Evolutionary conservation across 2,329 filamentous ascomycete genomes (phyloP), one percentile per base, ranked within the genome.

Genomic region (Cladosporium sphaerospermum): DNA sequence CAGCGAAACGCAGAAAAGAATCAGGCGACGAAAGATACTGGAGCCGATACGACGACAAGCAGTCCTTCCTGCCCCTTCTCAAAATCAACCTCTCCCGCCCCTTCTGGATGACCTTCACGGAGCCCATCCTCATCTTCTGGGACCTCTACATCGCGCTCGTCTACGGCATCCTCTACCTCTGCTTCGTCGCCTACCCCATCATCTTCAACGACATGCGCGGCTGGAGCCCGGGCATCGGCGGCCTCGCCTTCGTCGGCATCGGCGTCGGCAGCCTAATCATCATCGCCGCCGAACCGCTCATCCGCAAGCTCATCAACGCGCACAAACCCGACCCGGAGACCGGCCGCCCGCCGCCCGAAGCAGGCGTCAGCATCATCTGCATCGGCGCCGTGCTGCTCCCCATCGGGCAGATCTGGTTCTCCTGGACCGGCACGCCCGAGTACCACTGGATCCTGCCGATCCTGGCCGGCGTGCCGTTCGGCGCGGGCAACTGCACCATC

Each of bases 101-200:
- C 0, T 87, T 95, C 55, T 72, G 86, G 2, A 82, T 96, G 68
- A 81, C 85, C 13, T 79, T 85, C 42, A 89, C 84, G 0, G 91
- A 96, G 62, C 91, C 90, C 0, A 96, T 96, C 73, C 49, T 52
- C 45, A 86, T 91, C 31, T 84, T 83, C 66, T 92, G 83, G 83
- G 80, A 86, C 62, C 67, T 83, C 33, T 86, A 86, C 60, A 81
- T 86, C 57, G 80, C 87, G 0, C 74, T 95, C 37, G 82, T 95
- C 34, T 96, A 96, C 67, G 88, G 84, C 14, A 89, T 95, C 39
- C 75, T 96, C 1, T 93, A 93, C 64, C 82, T 96, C 32, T 95
- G 89, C 70, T 96, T 96, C 72, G 85, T 95, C 13, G 89, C 88
- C 10, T 95, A 95, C 67, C 90, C 90, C 0, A 86, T 95, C 55